These are phyloP conservation scores for Yamadazyma akitaensis DNA, from an alignment of 805 yeast species.

Conservation along the genomic window DNA sequence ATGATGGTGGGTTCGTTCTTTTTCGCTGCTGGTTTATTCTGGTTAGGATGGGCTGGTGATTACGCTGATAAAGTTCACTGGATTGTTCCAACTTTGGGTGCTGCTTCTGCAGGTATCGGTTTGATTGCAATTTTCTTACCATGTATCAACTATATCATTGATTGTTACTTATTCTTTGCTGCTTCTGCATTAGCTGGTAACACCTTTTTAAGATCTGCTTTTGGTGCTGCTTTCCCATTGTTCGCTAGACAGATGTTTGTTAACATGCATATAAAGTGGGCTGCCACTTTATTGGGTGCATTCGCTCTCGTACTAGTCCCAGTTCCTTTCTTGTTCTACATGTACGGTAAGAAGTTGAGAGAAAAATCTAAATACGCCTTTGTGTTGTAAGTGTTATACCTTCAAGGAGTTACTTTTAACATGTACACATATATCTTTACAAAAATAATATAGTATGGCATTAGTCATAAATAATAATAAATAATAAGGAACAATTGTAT, in stretches of 20 bases:
- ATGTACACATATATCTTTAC: too few species aligned
- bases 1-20: conserved; percentile 68
- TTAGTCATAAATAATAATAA: too few species aligned
- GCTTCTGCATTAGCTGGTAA: conserved; percentile 67
- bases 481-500: too few species aligned
- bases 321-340: conserved; percentile 53
- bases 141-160: conserved; percentile 57
- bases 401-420: background rate
- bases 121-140: conserved; percentile 58
- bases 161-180: conserved; percentile 53
- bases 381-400: conserved; percentile 4
- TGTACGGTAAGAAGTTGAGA: conserved; percentile 42
- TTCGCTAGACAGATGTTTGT: conserved; percentile 53
- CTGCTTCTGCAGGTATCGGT: conserved; percentile 41
- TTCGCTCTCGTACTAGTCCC: conserved; percentile 52
- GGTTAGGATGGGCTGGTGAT: conserved; percentile 88
- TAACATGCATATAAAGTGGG: conserved; percentile 52
- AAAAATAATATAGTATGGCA: background rate
- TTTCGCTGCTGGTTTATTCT: conserved; percentile 76
- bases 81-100: conserved; percentile 59
- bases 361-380: conserved; percentile 14
- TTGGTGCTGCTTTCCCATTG: conserved; percentile 62
- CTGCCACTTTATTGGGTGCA: conserved; percentile 51
- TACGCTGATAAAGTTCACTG: conserved; percentile 72
- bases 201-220: conserved; percentile 54